These are phyloP conservation scores for Fusarium setosum DNA, from an alignment of 2,329 filamentous ascomycete genomes.

Conservation along the genomic window DNA sequence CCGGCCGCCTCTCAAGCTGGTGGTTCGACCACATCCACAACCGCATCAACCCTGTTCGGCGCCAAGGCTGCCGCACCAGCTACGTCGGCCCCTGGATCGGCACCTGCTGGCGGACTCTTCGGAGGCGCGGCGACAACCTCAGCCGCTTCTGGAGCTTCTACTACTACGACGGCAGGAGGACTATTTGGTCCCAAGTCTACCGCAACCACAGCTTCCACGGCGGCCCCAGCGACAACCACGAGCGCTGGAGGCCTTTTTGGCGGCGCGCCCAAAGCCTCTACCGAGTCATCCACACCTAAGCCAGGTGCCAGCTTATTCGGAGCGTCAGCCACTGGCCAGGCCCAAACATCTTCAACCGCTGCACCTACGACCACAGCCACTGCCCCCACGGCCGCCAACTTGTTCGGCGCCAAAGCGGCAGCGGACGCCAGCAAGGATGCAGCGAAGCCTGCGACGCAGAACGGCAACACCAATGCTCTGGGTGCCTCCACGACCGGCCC, in stretches of 20 bases:
- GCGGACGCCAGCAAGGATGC: constrained; percentile 45
- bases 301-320: constrained; percentile 43
- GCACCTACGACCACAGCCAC: constrained; percentile 43
- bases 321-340: constrained; percentile 29
- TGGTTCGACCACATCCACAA: constrained; percentile 33
- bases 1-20: constrained; percentile 33
- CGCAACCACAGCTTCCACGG: constrained; percentile 42
- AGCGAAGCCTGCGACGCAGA: constrained; percentile 45
- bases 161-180: constrained; percentile 44
- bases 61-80: constrained; percentile 53
- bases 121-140: constrained; percentile 45
- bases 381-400: constrained; percentile 41
- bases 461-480: constrained; percentile 55
- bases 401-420: constrained; percentile 51
- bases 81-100: constrained; percentile 45
- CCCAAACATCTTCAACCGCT: constrained; percentile 36
- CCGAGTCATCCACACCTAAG: constrained; percentile 35
- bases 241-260: constrained; percentile 41
- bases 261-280: constrained; percentile 34
- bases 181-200: constrained; percentile 49
- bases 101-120: constrained; percentile 52
- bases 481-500: constrained; percentile 84
- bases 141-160: constrained; percentile 43
- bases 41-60: constrained; percentile 52
- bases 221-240: constrained; percentile 42